A percentile compares a stretch with the other conserved stretches of the same genome.
Conservation (phyloP, 768 basidiomycete genomes). For the Boletus tomentosulus region DNA sequence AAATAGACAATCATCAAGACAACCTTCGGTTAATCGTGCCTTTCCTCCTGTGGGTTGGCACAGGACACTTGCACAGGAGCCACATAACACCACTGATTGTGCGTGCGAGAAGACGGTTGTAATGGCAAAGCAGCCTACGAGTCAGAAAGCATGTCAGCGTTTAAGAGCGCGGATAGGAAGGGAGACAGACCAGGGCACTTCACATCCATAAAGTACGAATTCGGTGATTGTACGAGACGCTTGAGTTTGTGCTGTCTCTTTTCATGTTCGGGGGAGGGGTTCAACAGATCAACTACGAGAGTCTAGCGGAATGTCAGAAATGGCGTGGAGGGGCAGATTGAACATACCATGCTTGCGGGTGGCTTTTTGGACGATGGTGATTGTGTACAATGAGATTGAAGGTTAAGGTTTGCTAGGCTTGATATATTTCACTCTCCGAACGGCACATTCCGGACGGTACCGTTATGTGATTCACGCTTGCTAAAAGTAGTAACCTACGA, state of each 20-base stretch:
- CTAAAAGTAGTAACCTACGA: not conserved
- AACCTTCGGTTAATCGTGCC: conserved; percentile 97
- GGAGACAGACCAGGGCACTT: conserved; percentile 87
- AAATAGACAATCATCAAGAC: conserved; percentile 4
- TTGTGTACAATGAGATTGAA: conserved; percentile 18
- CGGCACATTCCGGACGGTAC: conserved; percentile 12
- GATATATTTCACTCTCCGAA: conserved; percentile 14
- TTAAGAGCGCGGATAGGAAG: not conserved
- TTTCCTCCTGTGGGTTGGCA: conserved; percentile 99
- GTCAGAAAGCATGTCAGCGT: not conserved
- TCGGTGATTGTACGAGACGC: conserved; percentile 96
- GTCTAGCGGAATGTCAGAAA: conserved; percentile 48
- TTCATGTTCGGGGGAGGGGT: conserved; percentile 87
- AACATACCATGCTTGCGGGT: conserved; percentile 19
- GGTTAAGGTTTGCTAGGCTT: conserved; percentile 25
- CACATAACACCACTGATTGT: conserved; percentile 94
- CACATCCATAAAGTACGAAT: conserved; percentile 99
- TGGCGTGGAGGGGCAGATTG: not conserved
- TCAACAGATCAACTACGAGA: conserved; percentile 96
- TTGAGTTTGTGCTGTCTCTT: conserved; percentile 97
- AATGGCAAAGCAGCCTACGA: conserved; percentile 88
- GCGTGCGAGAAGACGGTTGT: conserved; percentile 99
- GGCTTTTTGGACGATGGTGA: conserved; percentile 18
- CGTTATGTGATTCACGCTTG: not conserved
- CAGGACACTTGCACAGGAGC: conserved; percentile 87